Evolutionary conservation across 2,329 filamentous ascomycete genomes (phyloP).

Genomic region (Fusarium azukiicola): DNA sequence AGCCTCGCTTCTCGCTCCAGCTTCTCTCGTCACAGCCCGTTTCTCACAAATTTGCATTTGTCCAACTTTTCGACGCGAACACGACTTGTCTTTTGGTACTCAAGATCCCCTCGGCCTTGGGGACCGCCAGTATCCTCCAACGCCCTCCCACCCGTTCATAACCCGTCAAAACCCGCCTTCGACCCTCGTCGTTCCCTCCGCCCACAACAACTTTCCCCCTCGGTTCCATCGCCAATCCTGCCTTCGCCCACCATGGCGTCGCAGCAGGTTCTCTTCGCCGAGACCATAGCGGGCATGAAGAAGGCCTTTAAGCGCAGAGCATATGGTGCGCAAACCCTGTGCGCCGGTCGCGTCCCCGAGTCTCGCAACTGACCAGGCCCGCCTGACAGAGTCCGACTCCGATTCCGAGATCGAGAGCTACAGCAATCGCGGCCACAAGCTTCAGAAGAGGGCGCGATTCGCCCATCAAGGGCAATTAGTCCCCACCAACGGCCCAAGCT

Average conservation of each 20-base stretch:
- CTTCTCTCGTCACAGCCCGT: conserved; percentile 52
- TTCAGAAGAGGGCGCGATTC: conserved; percentile 88
- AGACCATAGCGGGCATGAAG: conserved; percentile 85
- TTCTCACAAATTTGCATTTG: conserved; percentile 50
- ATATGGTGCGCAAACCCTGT: conserved; percentile 71
- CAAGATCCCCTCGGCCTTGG: not conserved
- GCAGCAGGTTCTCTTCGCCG: conserved; percentile 82
- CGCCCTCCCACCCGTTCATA: conserved; percentile 1
- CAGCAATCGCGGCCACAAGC: conserved; percentile 89
- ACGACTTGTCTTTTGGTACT: conserved; percentile 21
- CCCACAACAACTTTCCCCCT: conserved; percentile 38
- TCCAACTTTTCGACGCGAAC: conserved; percentile 33
- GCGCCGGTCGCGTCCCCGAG: conserved; percentile 18
- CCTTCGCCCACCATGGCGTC: conserved; percentile 62
- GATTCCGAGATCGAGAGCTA: conserved; percentile 85
- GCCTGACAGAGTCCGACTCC: conserved; percentile 85
- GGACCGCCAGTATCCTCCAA: not conserved
- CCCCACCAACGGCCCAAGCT: conserved; percentile 81
- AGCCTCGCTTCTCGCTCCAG: conserved; percentile 56
- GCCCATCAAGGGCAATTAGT: conserved; percentile 86
- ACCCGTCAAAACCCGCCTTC: conserved; percentile 31
- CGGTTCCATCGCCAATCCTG: conserved; percentile 36
- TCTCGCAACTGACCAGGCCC: conserved; percentile 47
- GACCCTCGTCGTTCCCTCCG: conserved; percentile 44
- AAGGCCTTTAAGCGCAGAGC: conserved; percentile 83